Evolutionary conservation across 331 rosid species (phyloP).

Genomic region (Telfairia occidentalis): DNA sequence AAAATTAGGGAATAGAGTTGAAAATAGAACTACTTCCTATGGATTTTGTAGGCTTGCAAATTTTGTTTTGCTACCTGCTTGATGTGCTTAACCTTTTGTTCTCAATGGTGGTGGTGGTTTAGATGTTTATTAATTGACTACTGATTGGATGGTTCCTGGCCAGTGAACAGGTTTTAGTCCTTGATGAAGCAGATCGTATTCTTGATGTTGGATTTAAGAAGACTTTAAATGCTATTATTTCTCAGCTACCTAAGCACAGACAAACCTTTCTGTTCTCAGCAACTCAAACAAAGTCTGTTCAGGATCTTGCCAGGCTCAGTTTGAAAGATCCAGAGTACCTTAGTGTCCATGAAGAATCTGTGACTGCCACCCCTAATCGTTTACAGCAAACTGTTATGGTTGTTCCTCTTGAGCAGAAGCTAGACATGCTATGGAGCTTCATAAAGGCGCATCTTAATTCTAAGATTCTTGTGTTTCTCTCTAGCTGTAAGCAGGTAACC

Average conservation of each 20-base stretch:
- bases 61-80: not conserved
- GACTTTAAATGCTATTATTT: slow-evolving; percentile 65
- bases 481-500: slow-evolving; percentile 75
- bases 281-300: slow-evolving; percentile 74
- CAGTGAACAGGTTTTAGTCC: slow-evolving; percentile 66
- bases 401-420: slow-evolving; percentile 62
- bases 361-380: slow-evolving; percentile 61
- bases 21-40: not conserved
- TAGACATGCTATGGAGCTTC: slow-evolving; percentile 92
- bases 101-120: not conserved
- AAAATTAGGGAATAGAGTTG: not conserved
- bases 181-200: slow-evolving; percentile 94
- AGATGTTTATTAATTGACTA: slow-evolving; percentile 12
- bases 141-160: slow-evolving; percentile 29
- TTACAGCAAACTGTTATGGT: slow-evolving; percentile 66
- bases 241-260: slow-evolving; percentile 81
- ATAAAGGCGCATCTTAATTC: slow-evolving; percentile 74
- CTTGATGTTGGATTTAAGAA: slow-evolving; percentile 72
- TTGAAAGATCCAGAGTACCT: slow-evolving; percentile 94
- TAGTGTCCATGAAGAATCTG: slow-evolving; percentile 79
- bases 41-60: not conserved
- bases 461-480: slow-evolving; percentile 67
- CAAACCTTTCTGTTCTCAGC: slow-evolving; percentile 93
- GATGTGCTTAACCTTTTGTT: not conserved
- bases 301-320: slow-evolving; percentile 90